Percentiles rank a stretch among this genome's conserved stretches.
phyloP scores from a whole-genome alignment of 768 basidiomycete genomes.

The Boletus insuetus region DNA sequence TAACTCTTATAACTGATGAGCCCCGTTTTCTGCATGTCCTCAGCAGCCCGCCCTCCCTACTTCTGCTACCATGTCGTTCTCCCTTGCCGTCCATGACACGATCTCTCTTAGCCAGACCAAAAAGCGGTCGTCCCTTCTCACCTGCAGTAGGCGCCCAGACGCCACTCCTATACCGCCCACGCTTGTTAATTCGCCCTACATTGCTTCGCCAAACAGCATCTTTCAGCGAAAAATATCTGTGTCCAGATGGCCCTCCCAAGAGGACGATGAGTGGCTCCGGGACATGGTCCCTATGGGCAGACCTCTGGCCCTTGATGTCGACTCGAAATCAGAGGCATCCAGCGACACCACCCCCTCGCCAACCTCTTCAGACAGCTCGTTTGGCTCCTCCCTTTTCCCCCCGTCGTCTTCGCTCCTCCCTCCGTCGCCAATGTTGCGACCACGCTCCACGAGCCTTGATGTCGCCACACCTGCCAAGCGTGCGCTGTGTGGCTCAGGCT shows the following conservation, averaged over 20 bases:
- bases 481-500: constrained; percentile 7
- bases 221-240: constrained; percentile 40
- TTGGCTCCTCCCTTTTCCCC: constrained; percentile 5
- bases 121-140: constrained; percentile 21
- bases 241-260: constrained; percentile 42
- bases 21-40: not conserved
- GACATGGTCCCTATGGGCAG: constrained; percentile 51
- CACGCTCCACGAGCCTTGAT: constrained; percentile 21
- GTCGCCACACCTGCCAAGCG: constrained; percentile 12
- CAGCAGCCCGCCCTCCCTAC: constrained; percentile 7
- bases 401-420: constrained; percentile 14
- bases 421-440: constrained; percentile 23
- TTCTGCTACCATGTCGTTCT: constrained; percentile 13
- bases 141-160: constrained; percentile 25
- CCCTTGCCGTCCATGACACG: constrained; percentile 13
- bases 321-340: constrained; percentile 17
- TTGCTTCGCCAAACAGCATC: constrained; percentile 47
- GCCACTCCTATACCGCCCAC: constrained; percentile 58
- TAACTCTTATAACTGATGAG: constrained; percentile 15
- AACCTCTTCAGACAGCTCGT: constrained; percentile 22
- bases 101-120: constrained; percentile 2
- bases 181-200: constrained; percentile 52
- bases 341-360: constrained; percentile 15
- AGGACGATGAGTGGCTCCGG: constrained; percentile 60
- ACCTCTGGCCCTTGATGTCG: constrained; percentile 8